A percentile compares a stretch with the other conserved stretches of the same genome.
Conservation (phyloP, 139 green algal species). For the Chlamydomonas schloesseri region DNA sequence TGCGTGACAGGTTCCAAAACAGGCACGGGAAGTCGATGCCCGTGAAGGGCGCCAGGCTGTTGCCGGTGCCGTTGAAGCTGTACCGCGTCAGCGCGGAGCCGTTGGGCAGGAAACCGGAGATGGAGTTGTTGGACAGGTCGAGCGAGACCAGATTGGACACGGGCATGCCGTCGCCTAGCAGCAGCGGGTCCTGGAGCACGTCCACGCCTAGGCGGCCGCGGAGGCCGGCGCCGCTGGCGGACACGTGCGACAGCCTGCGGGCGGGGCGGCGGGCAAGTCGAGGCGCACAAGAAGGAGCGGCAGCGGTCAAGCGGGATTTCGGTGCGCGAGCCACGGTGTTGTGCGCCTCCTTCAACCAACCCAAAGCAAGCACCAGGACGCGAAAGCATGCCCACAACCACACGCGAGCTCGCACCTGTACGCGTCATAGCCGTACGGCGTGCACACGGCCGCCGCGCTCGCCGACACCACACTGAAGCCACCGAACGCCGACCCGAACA, state of each 20-base stretch:
- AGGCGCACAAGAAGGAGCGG: not conserved
- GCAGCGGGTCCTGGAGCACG: constrained; percentile 11
- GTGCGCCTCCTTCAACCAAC: no score
- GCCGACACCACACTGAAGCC: not conserved
- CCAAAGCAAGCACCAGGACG: no score
- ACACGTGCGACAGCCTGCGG: constrained; percentile 13
- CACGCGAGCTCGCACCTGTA: not conserved
- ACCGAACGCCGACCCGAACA: constrained; percentile 20
- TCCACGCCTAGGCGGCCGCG: not conserved
- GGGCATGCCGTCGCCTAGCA: constrained; percentile 16
- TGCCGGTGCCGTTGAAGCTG: not conserved
- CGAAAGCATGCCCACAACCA: no score
- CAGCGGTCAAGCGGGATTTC: no score
- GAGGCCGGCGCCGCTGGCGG: constrained; percentile 1
- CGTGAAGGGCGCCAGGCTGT: not conserved
- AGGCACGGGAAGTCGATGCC: constrained; percentile 30
- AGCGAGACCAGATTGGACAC: constrained; percentile 38
- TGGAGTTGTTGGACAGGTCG: constrained; percentile 26
- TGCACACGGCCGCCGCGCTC: not conserved
- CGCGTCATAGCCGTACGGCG: constrained; percentile 9
- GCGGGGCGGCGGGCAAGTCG: not conserved
- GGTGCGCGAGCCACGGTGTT: no score
- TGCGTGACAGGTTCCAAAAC: constrained; percentile 40
- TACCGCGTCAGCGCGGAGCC: no score
- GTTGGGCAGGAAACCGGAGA: not conserved